phyloP scores from a whole-genome alignment of 78 protist species.

The Dictyostelium brefeldianum region DNA sequence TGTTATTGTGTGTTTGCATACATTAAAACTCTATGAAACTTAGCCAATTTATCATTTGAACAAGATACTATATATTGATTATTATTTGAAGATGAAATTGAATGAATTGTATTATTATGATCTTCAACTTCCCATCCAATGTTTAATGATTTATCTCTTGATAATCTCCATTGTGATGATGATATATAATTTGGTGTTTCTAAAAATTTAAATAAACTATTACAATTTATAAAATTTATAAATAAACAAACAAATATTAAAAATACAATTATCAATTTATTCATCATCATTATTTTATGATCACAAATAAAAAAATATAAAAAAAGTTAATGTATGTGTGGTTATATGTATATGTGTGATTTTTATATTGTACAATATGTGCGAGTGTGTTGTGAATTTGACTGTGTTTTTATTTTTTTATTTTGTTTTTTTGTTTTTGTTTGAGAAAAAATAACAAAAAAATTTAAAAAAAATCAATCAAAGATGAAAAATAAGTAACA shows the following conservation, averaged over 20 bases:
- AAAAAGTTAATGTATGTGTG: too few species aligned
- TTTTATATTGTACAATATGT: too few species aligned
- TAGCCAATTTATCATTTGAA: slow-evolving; percentile 47
- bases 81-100: slow-evolving; percentile 12
- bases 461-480: too few species aligned
- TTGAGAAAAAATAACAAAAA: too few species aligned
- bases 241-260: neutral
- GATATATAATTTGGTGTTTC: slow-evolving; percentile 24
- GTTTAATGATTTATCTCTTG: slow-evolving; percentile 16
- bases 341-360: too few species aligned
- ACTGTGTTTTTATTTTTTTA: too few species aligned
- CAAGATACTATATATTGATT: slow-evolving; percentile 58
- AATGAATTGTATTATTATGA: slow-evolving; percentile 22
- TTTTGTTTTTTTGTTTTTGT: too few species aligned
- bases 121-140: slow-evolving; percentile 36
- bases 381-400: too few species aligned
- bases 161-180: slow-evolving; percentile 37
- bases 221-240: neutral
- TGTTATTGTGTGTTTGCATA: neutral
- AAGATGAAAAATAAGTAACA: too few species aligned
- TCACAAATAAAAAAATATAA: too few species aligned
- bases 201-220: neutral
- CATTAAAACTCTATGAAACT: slow-evolving; percentile 70
- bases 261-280: neutral
- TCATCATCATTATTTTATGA: neutral